These are phyloP conservation scores for Fusarium sp. DNA, from an alignment of 2,329 filamentous ascomycete genomes.

Conservation along the genomic window DNA sequence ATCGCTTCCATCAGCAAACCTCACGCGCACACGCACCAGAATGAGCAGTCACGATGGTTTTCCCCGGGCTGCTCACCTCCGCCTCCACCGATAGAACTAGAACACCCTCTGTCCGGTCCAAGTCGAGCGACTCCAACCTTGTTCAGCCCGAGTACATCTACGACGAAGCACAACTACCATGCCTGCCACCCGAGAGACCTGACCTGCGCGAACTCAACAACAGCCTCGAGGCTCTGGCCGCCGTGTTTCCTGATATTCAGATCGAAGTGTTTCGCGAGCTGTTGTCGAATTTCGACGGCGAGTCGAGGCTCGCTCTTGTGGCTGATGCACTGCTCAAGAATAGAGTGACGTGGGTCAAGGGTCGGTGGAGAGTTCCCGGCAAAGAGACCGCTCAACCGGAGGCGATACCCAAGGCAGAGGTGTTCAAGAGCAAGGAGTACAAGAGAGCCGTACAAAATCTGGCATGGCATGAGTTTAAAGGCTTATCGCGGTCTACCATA, in stretches of 20 bases:
- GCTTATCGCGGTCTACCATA: constrained; percentile 76
- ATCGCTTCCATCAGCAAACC: background rate
- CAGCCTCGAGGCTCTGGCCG: constrained; percentile 72
- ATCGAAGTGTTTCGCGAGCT: constrained; percentile 86
- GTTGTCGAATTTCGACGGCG: constrained; percentile 76
- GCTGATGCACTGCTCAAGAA: constrained; percentile 81
- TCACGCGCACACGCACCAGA: constrained; percentile 30
- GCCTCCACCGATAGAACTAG: constrained; percentile 52
- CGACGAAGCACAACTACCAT: constrained; percentile 63
- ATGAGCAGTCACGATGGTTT: constrained; percentile 58
- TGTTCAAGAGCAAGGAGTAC: constrained; percentile 74
- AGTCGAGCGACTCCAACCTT: constrained; percentile 44
- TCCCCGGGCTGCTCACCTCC: constrained; percentile 58
- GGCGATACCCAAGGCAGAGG: constrained; percentile 66
- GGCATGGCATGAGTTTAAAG: constrained; percentile 79
- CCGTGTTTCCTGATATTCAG: constrained; percentile 82
- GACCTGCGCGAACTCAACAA: constrained; percentile 76
- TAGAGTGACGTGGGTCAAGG: constrained; percentile 74
- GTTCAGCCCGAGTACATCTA: constrained; percentile 59
- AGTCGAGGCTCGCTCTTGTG: constrained; percentile 79
- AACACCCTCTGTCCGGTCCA: constrained; percentile 46
- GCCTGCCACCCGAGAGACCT: constrained; percentile 60
- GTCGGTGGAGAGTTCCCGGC: constrained; percentile 65
- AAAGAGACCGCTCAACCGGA: constrained; percentile 45
- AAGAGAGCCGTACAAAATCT: constrained; percentile 73